Evolutionary conservation across 345 rosid genomes (phyloP).

Genomic region (Ceriops tagal): DNA sequence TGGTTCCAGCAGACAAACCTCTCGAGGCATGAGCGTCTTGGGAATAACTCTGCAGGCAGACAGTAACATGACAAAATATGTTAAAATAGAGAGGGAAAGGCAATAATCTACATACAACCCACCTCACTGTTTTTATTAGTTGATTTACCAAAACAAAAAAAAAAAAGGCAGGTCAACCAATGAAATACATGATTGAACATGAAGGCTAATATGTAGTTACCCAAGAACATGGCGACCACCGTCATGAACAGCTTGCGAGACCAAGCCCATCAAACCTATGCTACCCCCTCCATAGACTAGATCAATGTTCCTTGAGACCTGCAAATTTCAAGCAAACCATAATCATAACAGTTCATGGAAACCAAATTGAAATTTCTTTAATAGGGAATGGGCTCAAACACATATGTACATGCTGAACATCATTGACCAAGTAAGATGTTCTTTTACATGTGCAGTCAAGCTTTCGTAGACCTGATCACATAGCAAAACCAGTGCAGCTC

Average conservation of each 20-base stretch:
- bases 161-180: not conserved
- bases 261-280: slow-evolving; percentile 98
- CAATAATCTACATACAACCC: slow-evolving; percentile 13
- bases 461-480: slow-evolving; percentile 3
- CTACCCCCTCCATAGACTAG: slow-evolving; percentile 99
- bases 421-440: not conserved
- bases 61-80: slow-evolving; percentile 66
- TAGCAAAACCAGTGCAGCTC: not conserved
- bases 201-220: slow-evolving; percentile 34
- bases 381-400: slow-evolving; percentile 11
- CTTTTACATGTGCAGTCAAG: not conserved
- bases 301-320: slow-evolving; percentile 98
- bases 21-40: slow-evolving; percentile 99
- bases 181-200: not conserved
- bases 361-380: slow-evolving; percentile 4
- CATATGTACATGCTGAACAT: not conserved
- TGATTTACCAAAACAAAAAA: not conserved
- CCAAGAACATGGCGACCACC: slow-evolving; percentile 99
- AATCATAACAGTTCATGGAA: slow-evolving; percentile 19
- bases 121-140: slow-evolving; percentile 30
- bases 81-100: slow-evolving; percentile 27
- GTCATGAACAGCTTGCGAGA: slow-evolving; percentile 99
- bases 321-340: slow-evolving; percentile 20
- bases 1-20: slow-evolving; percentile 71
- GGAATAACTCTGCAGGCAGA: slow-evolving; percentile 92